Evolutionary conservation across 2,329 filamentous ascomycete genomes (phyloP).

Genomic region (Parascedosporium putredinis): DNA sequence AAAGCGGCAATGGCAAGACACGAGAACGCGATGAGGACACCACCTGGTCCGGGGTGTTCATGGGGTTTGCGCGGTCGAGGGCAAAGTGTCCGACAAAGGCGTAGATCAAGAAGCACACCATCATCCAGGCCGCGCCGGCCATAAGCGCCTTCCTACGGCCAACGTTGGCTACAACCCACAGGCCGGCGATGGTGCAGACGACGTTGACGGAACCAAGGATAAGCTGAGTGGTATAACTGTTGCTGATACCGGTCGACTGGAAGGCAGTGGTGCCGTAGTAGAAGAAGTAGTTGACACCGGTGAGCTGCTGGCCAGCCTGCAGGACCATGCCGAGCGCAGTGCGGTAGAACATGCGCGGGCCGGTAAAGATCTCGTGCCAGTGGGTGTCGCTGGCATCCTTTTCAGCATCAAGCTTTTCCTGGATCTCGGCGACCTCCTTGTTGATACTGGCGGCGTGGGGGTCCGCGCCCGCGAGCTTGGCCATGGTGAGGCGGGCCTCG

Average conservation of each 20-base stretch:
- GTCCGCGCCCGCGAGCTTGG: conserved; percentile 32
- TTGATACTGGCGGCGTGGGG: conserved; percentile 29
- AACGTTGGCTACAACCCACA: conserved; percentile 55
- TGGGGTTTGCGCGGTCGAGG: conserved; percentile 29
- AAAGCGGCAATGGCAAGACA: conserved; percentile 59
- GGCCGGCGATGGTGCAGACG: conserved; percentile 51
- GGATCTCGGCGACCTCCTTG: conserved; percentile 40
- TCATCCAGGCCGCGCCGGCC: conserved; percentile 51
- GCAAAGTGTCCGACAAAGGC: conserved; percentile 37
- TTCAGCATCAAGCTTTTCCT: conserved; percentile 38
- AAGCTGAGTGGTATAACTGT: conserved; percentile 59
- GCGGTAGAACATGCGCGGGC: conserved; percentile 54
- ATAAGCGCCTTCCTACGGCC: conserved; percentile 56
- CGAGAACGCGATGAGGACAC: conserved; percentile 56
- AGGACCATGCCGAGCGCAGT: conserved; percentile 51
- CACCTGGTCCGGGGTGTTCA: conserved; percentile 38
- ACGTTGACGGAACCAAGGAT: conserved; percentile 60
- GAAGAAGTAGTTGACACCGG: conserved; percentile 60
- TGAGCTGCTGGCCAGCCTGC: conserved; percentile 58
- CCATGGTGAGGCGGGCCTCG: conserved; percentile 38
- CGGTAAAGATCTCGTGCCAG: conserved; percentile 55
- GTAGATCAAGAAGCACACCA: conserved; percentile 40
- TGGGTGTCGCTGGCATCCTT: conserved; percentile 34
- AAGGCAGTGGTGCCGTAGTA: conserved; percentile 60
- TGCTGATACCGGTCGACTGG: conserved; percentile 49